Evolutionary conservation across 2,329 filamentous ascomycete genomes (phyloP).

Genomic region (Dactylonectria macrodidyma): DNA sequence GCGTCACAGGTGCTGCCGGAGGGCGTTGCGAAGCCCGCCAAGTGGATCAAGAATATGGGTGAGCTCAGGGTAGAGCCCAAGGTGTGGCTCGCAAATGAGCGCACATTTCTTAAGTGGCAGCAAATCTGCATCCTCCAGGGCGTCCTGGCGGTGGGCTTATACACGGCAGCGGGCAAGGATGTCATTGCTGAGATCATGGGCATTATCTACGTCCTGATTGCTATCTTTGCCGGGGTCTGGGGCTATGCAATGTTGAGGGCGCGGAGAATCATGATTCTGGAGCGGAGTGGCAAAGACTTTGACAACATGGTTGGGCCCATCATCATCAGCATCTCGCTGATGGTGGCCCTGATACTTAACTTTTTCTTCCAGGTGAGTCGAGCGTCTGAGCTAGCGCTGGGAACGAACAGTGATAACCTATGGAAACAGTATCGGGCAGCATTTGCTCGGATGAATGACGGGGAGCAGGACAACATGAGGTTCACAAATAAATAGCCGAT

Average conservation of each 20-base stretch:
- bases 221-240: slow-evolving; percentile 86
- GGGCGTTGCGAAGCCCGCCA: slow-evolving; percentile 86
- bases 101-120: slow-evolving; percentile 99
- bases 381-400: not conserved
- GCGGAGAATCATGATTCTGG: slow-evolving; percentile 82
- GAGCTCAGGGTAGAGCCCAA: slow-evolving; percentile 96
- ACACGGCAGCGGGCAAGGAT: slow-evolving; percentile 88
- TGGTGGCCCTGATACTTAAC: slow-evolving; percentile 84
- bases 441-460: slow-evolving; percentile 38
- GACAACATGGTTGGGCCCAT: slow-evolving; percentile 89
- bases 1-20: slow-evolving; percentile 77
- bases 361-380: slow-evolving; percentile 83
- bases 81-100: slow-evolving; percentile 98
- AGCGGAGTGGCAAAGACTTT: slow-evolving; percentile 90
- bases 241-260: slow-evolving; percentile 86
- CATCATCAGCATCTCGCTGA: slow-evolving; percentile 83
- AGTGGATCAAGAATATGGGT: slow-evolving; percentile 95
- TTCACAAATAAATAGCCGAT: too few relatives aligned
- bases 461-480: not conserved
- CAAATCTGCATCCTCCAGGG: slow-evolving; percentile 92
- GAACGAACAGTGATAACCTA: slow-evolving; percentile 2
- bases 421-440: slow-evolving; percentile 46
- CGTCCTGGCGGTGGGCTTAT: slow-evolving; percentile 85
- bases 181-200: slow-evolving; percentile 81
- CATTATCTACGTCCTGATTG: slow-evolving; percentile 83